Evolutionary conservation across 352 stramenopile genomes (phyloP), one percentile per base, ranked within the genome.

Genomic region (Pythium periplocum): DNA sequence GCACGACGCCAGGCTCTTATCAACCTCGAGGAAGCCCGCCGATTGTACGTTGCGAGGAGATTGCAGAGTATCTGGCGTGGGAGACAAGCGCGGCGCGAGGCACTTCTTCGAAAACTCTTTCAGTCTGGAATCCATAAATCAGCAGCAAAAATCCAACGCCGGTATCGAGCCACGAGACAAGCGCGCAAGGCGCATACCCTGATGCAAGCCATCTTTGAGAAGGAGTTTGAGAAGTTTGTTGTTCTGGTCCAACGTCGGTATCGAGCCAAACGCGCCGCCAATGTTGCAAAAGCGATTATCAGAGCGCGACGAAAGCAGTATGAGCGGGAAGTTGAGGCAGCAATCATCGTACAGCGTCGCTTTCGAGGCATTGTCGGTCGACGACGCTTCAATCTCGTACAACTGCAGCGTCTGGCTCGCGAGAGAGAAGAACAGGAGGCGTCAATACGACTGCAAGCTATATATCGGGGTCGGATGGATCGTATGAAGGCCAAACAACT

Each of bases 61-160:
- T 49, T 93, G n/a, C 82, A 93, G 45, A 88, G 74, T 48, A 58
- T 83, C 17, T 93, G 79, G 79, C 68, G 82, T 38, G 79, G 75
- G 0, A 68, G 75, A 1, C 60, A 73, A 41, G 72, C 68, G 4
- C 64, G 78, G 7, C 71, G 78, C 51, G 54, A 79, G 46, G 63
- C 72, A 5, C 33, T 87, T 33, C 32, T 93, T 6, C 52, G 62
- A 11, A 73, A 69, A 50, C 58, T 88, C 33, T 68, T 86, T 17
- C 51, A 64, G 1, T 75, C 65, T 1, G 73, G 70, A 8, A 48
- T 68, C 1, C 75, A 89, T 30, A 71, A 75, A 50, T 75, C 65
- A 6, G 78, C 79, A 33, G 80, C 53, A 38, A 64, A 80, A 30
- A 90, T 93, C 54, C 82, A 93, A 44, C 79, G 78, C 4, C 63